A percentile compares a stretch with the other conserved stretches of the same genome.
Conservation (phyloP, 345 rosid genomes). For the Pelargonium nanum region DNA sequence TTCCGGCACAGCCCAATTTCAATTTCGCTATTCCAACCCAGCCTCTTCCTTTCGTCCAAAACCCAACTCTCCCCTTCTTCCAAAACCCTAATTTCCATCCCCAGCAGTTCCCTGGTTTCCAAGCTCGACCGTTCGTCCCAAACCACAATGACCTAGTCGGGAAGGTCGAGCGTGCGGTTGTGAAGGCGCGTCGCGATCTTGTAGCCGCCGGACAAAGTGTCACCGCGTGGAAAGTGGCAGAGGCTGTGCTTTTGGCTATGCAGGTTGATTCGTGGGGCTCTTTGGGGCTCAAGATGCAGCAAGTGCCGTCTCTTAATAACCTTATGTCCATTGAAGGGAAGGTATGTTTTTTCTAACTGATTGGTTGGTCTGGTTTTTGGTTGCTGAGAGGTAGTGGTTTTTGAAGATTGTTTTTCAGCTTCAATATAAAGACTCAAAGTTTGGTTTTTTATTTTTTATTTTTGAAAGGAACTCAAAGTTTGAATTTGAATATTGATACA, state of each 20-base stretch:
- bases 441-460: too few relatives aligned
- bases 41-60: constrained; percentile 12
- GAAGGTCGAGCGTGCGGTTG: constrained; percentile 35
- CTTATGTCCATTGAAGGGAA: constrained; percentile 60
- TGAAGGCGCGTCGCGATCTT: constrained; percentile 29
- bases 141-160: constrained; percentile 12
- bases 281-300: constrained; percentile 61
- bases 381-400: too few relatives aligned
- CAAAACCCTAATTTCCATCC: too few relatives aligned
- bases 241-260: constrained; percentile 30
- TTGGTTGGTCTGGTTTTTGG: too few relatives aligned
- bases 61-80: constrained; percentile 22
- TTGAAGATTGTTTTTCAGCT: too few relatives aligned
- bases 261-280: constrained; percentile 64
- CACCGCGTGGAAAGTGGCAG: constrained; percentile 55
- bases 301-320: constrained; percentile 49
- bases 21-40: constrained; percentile 22
- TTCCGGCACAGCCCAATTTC: constrained; percentile 11
- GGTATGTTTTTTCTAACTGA: too few relatives aligned
- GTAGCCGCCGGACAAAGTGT: constrained; percentile 45
- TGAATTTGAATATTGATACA: too few relatives aligned
- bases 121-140: constrained; percentile 8
- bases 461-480: too few relatives aligned
- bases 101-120: constrained; percentile 13
- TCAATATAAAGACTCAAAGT: too few relatives aligned